phyloP scores from a whole-genome alignment of 768 basidiomycete species.

The Boletus eberwhitei region DNA sequence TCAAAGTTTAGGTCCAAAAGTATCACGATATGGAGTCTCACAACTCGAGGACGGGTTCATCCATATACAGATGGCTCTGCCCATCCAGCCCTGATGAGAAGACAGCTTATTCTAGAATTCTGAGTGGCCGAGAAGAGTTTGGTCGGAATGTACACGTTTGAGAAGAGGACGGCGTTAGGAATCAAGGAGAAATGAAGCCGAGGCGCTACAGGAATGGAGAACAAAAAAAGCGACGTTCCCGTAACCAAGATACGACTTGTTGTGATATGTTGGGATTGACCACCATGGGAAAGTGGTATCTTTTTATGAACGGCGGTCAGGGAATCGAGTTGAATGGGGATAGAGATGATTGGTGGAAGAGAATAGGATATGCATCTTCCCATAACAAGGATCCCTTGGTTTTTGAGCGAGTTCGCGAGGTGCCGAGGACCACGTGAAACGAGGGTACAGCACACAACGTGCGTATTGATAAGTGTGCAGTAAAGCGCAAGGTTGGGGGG shows the following conservation, averaged over 20 bases:
- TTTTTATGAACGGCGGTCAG: slow-evolving; percentile 11
- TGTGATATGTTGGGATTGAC: slow-evolving; percentile 8
- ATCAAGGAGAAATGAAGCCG: slow-evolving; percentile 2
- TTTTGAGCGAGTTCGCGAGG: slow-evolving; percentile 16
- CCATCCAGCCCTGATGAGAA: slow-evolving; percentile 5
- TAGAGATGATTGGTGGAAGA: slow-evolving; percentile 8
- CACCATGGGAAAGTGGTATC: slow-evolving; percentile 22
- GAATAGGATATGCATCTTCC: slow-evolving; percentile 16
- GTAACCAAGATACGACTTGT: slow-evolving; percentile 25
- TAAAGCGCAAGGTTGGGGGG: slow-evolving; percentile 2
- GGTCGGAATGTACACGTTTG: slow-evolving; percentile 8
- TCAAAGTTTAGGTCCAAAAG: slow-evolving; percentile 7
- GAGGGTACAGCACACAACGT: slow-evolving; percentile 2
- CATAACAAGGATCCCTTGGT: slow-evolving; percentile 3
- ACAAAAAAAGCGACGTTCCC: background rate
- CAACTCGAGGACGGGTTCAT: slow-evolving; percentile 1
- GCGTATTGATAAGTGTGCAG: background rate
- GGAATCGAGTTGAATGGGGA: slow-evolving; percentile 17
- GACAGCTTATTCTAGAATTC: slow-evolving; percentile 4
- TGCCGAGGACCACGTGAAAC: slow-evolving; percentile 27
- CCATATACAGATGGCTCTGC: slow-evolving; percentile 23
- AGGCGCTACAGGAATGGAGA: background rate
- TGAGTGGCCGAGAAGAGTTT: slow-evolving; percentile 1
- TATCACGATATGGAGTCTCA: background rate
- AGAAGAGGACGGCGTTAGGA: slow-evolving; percentile 13